Conservation (phyloP, 176 grass and related monocot genomes). For the Musa itinerans region DNA sequence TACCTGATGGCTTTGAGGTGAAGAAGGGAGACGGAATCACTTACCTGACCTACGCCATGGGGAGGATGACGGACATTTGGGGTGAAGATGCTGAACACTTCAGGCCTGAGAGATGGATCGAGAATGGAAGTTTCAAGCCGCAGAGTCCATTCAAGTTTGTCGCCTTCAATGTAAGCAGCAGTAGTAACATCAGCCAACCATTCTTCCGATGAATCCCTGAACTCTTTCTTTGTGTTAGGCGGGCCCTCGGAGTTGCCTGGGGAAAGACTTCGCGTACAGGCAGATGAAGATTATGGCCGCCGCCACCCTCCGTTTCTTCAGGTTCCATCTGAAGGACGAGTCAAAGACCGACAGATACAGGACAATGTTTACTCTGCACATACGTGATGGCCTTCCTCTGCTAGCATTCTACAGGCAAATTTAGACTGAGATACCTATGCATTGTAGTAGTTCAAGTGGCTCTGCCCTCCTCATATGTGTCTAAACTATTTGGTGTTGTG, state of each 20-base stretch:
- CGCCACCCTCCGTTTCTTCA: conserved; percentile 42
- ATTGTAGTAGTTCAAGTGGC: no score
- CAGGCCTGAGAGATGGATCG: conserved; percentile 52
- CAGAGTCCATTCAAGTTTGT: conserved; percentile 52
- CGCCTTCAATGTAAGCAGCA: conserved; percentile 43
- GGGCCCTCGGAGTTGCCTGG: conserved; percentile 43
- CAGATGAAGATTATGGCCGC: conserved; percentile 65
- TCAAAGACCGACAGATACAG: conserved; percentile 29
- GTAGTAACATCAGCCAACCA: no score
- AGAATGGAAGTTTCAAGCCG: conserved; percentile 38
- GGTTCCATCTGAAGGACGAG: conserved; percentile 48
- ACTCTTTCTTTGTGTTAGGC: conserved; percentile 24
- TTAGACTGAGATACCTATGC: no score
- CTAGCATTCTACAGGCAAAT: conserved; percentile 12
- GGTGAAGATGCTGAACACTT: conserved; percentile 51
- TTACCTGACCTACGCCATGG: conserved; percentile 55
- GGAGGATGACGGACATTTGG: conserved; percentile 60
- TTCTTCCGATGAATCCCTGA: no score
- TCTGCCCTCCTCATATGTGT: no score
- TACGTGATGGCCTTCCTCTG: conserved; percentile 40
- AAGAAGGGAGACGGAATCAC: conserved; percentile 35
- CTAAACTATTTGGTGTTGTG: no score
- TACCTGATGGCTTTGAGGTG: conserved; percentile 42
- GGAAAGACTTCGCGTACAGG: conserved; percentile 62
- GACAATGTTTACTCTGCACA: conserved; percentile 54